Base-by-base conservation (phyloP, 116 monocot genomes). In the Iris pallida region DNA sequence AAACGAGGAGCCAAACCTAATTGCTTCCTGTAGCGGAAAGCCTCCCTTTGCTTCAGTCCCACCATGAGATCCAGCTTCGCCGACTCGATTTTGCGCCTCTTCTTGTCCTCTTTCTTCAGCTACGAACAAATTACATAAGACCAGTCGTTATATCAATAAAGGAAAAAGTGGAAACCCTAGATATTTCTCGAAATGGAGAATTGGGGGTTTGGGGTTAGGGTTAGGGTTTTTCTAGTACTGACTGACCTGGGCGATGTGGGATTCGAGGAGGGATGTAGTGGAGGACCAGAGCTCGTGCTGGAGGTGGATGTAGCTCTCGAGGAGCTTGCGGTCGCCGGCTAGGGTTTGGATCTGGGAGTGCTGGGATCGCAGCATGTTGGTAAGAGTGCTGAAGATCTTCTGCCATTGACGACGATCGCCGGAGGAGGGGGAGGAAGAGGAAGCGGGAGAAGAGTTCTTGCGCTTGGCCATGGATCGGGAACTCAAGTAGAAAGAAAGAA, bases 1-100 rank as follows among this genome's bases (percentile, higher is more conserved):
- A 74, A 48, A 58, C 6, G 42, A 10, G 7, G 20, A 73, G 65
- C 30, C 71, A 42, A 53, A 92, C 92, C 92, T 43, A 58, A 68
- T 52, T 78, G 71, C 59, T 76, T 76, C 85, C 81, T 85, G 79
- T 74, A 81, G 52, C 65, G 61, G 7, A 55, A n/a, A 14, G 61
- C 66, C 68, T 85, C 80, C 41, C 57, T 71, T 45, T 86, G 53
- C 68, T 86, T 87, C 48, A 77, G 14, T 30, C 74, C 76, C 7
- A 83, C 17, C 8, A 74, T 13, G 42, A 94, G 47, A 20, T 74
- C 75, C 48, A 84, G 1, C 78, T 73, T 82, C 44, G 90, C 56
- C 6, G 48, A 74, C 17, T 82, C 49, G 42, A 76, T 61, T 20
- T 42, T 42, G 45, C 68, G 47, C 8, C 55, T 46, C 75, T 80